phyloP scores from a whole-genome alignment of 2,329 filamentous ascomycete species.

The Aspergillus terreus region DNA sequence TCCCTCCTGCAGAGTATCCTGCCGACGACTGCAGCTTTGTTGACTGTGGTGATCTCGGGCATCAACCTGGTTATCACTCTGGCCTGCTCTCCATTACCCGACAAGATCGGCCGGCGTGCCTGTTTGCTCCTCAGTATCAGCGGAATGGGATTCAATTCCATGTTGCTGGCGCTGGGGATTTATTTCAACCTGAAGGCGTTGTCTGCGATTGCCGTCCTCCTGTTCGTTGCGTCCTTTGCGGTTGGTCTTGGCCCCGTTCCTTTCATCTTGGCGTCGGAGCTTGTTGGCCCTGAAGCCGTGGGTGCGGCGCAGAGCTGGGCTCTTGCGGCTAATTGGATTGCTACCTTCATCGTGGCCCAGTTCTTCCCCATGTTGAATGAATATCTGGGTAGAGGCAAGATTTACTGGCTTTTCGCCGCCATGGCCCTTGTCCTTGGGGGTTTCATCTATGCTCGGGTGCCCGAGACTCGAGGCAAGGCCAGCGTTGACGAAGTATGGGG shows the following conservation, averaged over 20 bases:
- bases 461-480: constrained; percentile 83
- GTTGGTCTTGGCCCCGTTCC: constrained; percentile 89
- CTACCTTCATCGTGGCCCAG: constrained; percentile 88
- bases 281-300: constrained; percentile 85
- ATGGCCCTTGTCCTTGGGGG: constrained; percentile 65
- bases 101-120: constrained; percentile 80
- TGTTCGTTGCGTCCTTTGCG: constrained; percentile 87
- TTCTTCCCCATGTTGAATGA: constrained; percentile 89
- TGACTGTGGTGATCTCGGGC: constrained; percentile 82
- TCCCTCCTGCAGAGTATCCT: constrained; percentile 79
- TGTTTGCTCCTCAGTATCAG: constrained; percentile 78
- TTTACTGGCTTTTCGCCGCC: constrained; percentile 86
- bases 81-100: constrained; percentile 76
- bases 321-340: constrained; percentile 80
- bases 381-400: constrained; percentile 71
- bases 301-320: constrained; percentile 89
- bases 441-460: constrained; percentile 72
- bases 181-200: constrained; percentile 67
- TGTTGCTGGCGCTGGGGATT: constrained; percentile 78
- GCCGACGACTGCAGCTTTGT: constrained; percentile 72
- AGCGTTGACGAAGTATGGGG: constrained; percentile 91
- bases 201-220: constrained; percentile 74
- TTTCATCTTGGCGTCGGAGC: constrained; percentile 87
- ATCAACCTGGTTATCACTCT: constrained; percentile 83
- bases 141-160: constrained; percentile 76